Evolutionary conservation across 2,329 filamentous ascomycete genomes (phyloP), one percentile per base, ranked within the genome.

Genomic region (Botrytis medusae): DNA sequence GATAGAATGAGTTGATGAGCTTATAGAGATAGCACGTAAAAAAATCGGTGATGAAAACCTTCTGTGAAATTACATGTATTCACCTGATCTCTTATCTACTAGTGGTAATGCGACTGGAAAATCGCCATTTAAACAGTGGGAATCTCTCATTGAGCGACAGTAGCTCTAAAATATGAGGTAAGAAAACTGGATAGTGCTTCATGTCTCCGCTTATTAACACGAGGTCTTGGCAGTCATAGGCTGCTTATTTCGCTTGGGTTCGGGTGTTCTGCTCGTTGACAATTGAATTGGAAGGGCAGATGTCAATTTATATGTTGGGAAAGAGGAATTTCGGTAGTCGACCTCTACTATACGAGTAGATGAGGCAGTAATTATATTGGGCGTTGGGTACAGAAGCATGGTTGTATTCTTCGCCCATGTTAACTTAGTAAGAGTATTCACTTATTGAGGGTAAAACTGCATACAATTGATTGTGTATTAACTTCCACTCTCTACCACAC

Each of bases 321-420:
- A 16, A 4, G 3, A 7, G 1, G 22, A 5, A 22, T 9, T 2
- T 20, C 16, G 18, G 2, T 3, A 34, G 1, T 29, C 5, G 3
- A 5, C 0, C 1, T 34, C 16, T 34, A 10, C n/a, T 32, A 18
- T 59, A 20, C 8, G 7, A 59, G 16, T 20, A 5, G 3, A 32
- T 9, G 0, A 20, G 4, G 29, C 16, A 10, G 8, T 34, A n/a
- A n/a, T n/a, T n/a, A 7, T 34, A 8, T 2, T 22, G 18, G 9
- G 29, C 3, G 6, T 20, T 32, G 2, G 4, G 29, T 32, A 3
- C 2, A 59, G 8, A 20, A 59, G 16, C 18, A 59, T 34, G 4
- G n/a, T 22, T 59, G 0, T 20, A 5, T 60, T 37, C 9, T 22
- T 34, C 32, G 4, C 2, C 4, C 9, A 34, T 20, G 10, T 7